Evolutionary conservation across 202 grass and related monocot species (phyloP).

Genomic region (Dendrocalamus latiflorus): DNA sequence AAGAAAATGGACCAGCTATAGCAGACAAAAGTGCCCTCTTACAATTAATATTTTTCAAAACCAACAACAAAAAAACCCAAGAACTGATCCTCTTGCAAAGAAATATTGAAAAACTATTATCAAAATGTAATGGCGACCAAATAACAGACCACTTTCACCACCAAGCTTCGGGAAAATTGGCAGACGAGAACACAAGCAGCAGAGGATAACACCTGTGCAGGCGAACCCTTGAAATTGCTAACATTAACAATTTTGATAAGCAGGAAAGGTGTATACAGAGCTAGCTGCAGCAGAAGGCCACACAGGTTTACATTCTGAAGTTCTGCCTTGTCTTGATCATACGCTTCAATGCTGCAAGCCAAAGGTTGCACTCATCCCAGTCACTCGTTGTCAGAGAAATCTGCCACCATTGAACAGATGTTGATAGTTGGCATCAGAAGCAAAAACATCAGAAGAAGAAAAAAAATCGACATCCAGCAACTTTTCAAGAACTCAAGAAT

Average conservation of each 20-base stretch:
- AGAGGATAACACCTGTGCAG: conserved; percentile 25
- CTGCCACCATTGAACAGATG: conserved; percentile 40
- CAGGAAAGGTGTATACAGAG: conserved; percentile 53
- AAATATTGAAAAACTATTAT: conserved; percentile 21
- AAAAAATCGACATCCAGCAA: not conserved
- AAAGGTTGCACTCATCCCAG: conserved; percentile 98
- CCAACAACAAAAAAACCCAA: not conserved
- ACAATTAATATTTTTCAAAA: conserved; percentile 33
- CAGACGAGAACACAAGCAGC: not conserved
- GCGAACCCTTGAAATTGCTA: conserved; percentile 35
- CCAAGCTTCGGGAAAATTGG: conserved; percentile 22
- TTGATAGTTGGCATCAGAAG: not conserved
- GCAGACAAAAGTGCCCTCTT: conserved; percentile 25
- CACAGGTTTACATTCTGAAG: conserved; percentile 54
- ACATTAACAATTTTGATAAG: conserved; percentile 29
- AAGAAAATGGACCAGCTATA: conserved; percentile 24
- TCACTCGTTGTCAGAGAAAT: conserved; percentile 81
- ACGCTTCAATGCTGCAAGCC: conserved; percentile 87
- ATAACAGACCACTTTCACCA: conserved; percentile 29
- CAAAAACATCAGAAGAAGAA: not conserved
- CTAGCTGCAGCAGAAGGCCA: conserved; percentile 19
- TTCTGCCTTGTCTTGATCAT: conserved; percentile 91
- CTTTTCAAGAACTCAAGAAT: not conserved
- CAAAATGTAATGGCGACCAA: conserved; percentile 18
- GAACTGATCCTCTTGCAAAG: conserved; percentile 22